Evolutionary conservation across 208 protist genomes (phyloP).

Genomic region (Leishmania aethiopica): DNA sequence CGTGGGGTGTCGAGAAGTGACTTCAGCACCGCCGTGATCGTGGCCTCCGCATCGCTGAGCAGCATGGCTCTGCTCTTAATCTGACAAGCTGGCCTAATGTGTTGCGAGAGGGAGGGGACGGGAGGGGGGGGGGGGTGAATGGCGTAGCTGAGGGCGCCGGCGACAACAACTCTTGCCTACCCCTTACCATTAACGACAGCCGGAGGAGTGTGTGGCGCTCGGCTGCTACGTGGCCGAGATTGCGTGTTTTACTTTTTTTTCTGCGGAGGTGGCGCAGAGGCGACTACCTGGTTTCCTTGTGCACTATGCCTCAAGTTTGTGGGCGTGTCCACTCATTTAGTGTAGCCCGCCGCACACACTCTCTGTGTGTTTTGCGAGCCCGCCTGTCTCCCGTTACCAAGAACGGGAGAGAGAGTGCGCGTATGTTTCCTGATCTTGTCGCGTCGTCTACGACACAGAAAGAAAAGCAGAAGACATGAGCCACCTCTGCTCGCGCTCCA

Average conservation of each 20-base stretch:
- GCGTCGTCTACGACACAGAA: too few species aligned
- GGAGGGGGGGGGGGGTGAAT: background rate
- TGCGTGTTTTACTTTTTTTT: background rate
- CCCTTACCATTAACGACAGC: background rate
- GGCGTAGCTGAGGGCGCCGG: background rate
- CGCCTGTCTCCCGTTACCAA: too few species aligned
- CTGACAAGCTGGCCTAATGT: background rate
- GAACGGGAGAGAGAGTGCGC: too few species aligned
- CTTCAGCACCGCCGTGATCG: slow-evolving; percentile 41
- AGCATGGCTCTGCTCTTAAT: slow-evolving; percentile 20
- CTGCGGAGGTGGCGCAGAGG: background rate
- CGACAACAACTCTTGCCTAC: background rate
- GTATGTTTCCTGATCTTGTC: too few species aligned
- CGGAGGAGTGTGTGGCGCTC: background rate
- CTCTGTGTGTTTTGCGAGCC: too few species aligned
- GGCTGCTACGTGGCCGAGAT: too few species aligned
- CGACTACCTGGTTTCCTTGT: background rate
- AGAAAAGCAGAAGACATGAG: too few species aligned
- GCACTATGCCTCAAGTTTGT: background rate
- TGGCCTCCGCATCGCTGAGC: slow-evolving; percentile 41
- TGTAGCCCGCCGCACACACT: too few species aligned
- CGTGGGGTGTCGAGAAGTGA: slow-evolving; percentile 54
- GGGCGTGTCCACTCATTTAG: too few species aligned
- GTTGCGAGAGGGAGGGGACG: too few species aligned
- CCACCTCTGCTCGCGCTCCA: background rate